These are phyloP conservation scores for Xylaria longipes DNA, from an alignment of 495 filamentous ascomycete genomes.

Conservation along the genomic window DNA sequence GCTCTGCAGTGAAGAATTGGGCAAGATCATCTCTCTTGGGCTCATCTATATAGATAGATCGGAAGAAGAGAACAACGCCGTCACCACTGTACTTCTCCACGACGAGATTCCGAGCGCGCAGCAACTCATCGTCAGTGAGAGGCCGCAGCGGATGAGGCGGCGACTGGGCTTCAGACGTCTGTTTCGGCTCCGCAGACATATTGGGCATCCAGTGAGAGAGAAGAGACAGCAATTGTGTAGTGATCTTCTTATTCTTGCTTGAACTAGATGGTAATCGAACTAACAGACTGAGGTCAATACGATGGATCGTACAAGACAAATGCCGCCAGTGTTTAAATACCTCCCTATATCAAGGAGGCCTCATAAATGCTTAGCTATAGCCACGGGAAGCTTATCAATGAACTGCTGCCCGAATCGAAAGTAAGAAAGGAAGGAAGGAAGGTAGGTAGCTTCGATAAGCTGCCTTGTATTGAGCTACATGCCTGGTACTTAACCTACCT, in stretches of 20 bases:
- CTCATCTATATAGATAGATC: constrained; percentile 67
- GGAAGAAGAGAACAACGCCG: constrained; percentile 60
- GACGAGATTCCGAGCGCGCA: constrained; percentile 41
- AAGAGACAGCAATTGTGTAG: neutral
- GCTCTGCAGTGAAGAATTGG: constrained; percentile 51
- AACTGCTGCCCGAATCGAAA: neutral
- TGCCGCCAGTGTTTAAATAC: constrained; percentile 12
- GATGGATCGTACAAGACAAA: neutral
- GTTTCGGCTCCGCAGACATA: constrained; percentile 31
- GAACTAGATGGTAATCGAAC: neutral
- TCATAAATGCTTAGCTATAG: constrained; percentile 7
- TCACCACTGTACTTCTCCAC: constrained; percentile 37
- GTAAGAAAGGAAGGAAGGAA: constrained; percentile 10
- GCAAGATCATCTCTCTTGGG: constrained; percentile 64
- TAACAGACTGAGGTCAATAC: constrained; percentile 6
- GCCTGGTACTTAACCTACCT: neutral
- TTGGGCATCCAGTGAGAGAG: constrained; percentile 16
- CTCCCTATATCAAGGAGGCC: neutral
- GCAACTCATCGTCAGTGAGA: constrained; percentile 63
- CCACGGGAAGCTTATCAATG: constrained; percentile 15
- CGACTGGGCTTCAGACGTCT: constrained; percentile 2
- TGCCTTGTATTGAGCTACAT: constrained; percentile 2
- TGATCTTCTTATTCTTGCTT: neutral
- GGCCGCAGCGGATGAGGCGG: constrained; percentile 65
- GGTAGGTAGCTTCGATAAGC: constrained; percentile 11